Evolutionary conservation across 257 asterid species (phyloP).

Genomic region (Nicotiana attenuata): DNA sequence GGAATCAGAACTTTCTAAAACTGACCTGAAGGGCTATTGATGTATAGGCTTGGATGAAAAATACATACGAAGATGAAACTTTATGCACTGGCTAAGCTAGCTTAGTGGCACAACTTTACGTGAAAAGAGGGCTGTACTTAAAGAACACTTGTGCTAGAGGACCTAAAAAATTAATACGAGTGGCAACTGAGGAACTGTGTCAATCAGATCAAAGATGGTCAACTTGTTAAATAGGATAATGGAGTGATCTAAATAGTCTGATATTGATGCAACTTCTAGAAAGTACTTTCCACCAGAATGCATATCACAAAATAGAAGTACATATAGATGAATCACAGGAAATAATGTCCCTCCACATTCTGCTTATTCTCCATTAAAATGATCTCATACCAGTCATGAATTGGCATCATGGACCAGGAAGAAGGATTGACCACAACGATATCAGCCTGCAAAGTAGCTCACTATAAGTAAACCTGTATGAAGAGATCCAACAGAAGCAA

Average conservation of each 20-base stretch:
- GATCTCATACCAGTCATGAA: conserved; percentile 55
- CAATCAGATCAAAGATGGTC: not conserved
- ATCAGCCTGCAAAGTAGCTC: conserved; percentile 53
- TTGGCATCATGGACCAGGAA: conserved; percentile 73
- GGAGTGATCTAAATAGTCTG: not conserved
- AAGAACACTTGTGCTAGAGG: not conserved
- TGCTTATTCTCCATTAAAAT: not conserved
- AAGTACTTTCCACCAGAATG: not conserved
- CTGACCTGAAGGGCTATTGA: too few relatives aligned
- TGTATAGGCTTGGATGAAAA: not conserved
- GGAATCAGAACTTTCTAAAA: too few relatives aligned
- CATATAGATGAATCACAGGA: not conserved
- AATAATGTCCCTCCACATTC: not conserved
- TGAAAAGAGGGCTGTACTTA: not conserved
- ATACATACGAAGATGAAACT: not conserved
- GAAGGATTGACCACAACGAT: conserved; percentile 56
- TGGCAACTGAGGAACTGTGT: not conserved
- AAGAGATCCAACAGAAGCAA: not conserved
- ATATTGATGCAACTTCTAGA: not conserved
- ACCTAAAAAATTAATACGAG: not conserved
- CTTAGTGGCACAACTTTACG: not conserved
- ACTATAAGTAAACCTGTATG: not conserved
- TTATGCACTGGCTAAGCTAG: not conserved
- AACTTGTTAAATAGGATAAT: not conserved
- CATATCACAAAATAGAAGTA: not conserved